Base-by-base conservation (phyloP, 345 rosid species). In the Triadica sebifera region DNA sequence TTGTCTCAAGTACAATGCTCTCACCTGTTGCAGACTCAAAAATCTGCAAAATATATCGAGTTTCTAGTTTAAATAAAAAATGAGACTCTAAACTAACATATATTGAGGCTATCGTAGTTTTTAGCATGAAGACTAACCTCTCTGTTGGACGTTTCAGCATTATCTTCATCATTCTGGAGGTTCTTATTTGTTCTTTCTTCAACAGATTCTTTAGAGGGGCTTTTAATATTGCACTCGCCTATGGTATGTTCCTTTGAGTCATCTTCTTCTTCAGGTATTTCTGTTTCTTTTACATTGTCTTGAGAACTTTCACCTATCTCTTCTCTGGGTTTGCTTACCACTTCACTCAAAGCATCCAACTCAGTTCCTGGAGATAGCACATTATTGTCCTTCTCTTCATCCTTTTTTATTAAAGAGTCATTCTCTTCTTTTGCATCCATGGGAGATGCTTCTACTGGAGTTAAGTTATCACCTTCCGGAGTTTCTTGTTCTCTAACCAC, bases 51-150 rank as follows among this genome's bases (percentile, higher is more conserved):
- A 20, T n/a, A 50, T 37, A 55, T 37, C 6, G 45, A 37, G 46
- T 8, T 69, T 65, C 39, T 66, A 67, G 64, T 67, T 29, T 29
- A 29, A 29, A 29, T 29, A 65, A 61, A 15, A 72, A 53, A 17
- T 12, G 50, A 77, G 77, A 25, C 8, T 12, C 34, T 37, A 12
- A 57, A 17, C 43, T 37, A 65, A 70, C 46, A 41, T 37, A 45
- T 66, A 5, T 0, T 22, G 53, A 78, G 39, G 59, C 17, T 43
- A 64, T 41, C 47, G 11, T 4, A 46, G 46, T 15, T 50, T 67
- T 13, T 25, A 45, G 19, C 17, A 15, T 65, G 50, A 8, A 2
- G 13, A 63, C 79, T 65, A 39, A 80, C 83, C 81, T 83, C 74
- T 76, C 25, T 57, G 19, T 58, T 1, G 5, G 71, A 74, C 38